Percentiles rank a stretch among this genome's conserved stretches.
Conservation (phyloP, 1,284 basidiomycete genomes). For the Anthracocystis walkeri region DNA sequence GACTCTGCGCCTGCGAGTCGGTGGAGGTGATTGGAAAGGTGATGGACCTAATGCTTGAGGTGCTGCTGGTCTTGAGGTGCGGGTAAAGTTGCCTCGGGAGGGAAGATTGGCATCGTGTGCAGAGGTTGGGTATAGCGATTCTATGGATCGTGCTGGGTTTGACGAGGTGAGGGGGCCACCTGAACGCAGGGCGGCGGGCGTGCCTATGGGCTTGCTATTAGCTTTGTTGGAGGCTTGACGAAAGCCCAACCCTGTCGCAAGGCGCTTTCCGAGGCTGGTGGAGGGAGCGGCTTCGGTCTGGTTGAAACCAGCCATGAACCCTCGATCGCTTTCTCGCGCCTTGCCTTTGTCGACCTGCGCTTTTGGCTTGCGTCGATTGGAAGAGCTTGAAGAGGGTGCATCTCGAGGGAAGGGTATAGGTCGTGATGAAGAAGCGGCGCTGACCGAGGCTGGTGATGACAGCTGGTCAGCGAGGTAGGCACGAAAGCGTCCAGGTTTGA, state of each 20-base stretch:
- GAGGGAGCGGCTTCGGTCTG: constrained; percentile 20
- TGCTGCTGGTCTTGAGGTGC: constrained; percentile 9
- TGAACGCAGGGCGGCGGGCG: constrained; percentile 13
- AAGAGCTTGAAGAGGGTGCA: constrained; percentile 2
- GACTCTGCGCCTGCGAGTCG: constrained; percentile 34
- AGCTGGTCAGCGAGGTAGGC: constrained; percentile 53
- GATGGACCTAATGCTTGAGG: constrained; percentile 24
- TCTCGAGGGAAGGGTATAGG: constrained; percentile 39
- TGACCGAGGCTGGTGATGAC: constrained; percentile 5
- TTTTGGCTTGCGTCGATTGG: constrained; percentile 15
- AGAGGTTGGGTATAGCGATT: constrained; percentile 20
- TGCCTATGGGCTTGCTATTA: background rate
- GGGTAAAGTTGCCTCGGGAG: constrained; percentile 1
- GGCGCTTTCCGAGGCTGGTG: constrained; percentile 35
- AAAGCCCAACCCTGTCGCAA: constrained; percentile 39
- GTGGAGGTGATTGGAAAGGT: constrained; percentile 36
- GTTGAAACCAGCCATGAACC: constrained; percentile 36
- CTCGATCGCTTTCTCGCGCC: constrained; percentile 19
- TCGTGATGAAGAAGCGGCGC: constrained; percentile 14
- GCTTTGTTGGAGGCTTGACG: constrained; percentile 25
- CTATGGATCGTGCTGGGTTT: constrained; percentile 14
- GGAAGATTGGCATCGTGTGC: constrained; percentile 2
- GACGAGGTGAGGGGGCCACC: background rate
- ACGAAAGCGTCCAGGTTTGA: constrained; percentile 51
- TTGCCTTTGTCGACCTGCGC: constrained; percentile 32